phyloP scores from a whole-genome alignment of 2,329 filamentous ascomycete genomes.

The Hymenoscyphus fraxineus region DNA sequence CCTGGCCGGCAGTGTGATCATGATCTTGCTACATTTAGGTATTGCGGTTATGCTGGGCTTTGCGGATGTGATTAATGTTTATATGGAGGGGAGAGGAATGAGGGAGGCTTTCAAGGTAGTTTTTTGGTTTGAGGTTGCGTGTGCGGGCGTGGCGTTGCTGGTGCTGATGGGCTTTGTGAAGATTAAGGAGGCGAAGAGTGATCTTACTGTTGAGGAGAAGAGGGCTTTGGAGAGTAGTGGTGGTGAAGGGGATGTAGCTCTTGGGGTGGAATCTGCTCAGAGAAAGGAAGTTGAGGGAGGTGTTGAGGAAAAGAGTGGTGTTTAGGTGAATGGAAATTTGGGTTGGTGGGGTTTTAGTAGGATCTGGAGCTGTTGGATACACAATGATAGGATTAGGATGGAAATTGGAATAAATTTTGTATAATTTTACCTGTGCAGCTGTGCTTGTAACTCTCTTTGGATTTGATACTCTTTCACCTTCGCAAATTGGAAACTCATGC shows the following conservation, averaged over 20 bases:
- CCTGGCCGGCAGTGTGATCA: slow-evolving; percentile 67
- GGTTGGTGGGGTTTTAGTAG: neutral
- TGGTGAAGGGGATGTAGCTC: neutral
- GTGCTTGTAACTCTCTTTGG: too few relatives aligned
- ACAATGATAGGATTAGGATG: too few relatives aligned
- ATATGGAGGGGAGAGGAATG: slow-evolving; percentile 29
- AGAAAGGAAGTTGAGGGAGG: neutral
- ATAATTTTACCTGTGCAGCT: too few relatives aligned
- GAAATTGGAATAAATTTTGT: too few relatives aligned
- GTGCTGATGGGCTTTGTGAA: slow-evolving; percentile 51
- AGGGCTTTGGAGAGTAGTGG: slow-evolving; percentile 24
- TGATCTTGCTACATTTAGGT: slow-evolving; percentile 66
- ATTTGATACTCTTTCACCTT: too few relatives aligned
- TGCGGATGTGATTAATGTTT: slow-evolving; percentile 59
- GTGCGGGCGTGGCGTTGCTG: slow-evolving; percentile 47
- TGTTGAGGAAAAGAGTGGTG: neutral
- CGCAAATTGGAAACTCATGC: too few relatives aligned
- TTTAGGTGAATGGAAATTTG: neutral
- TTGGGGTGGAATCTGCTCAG: neutral
- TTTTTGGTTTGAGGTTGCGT: slow-evolving; percentile 63
- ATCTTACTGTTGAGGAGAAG: slow-evolving; percentile 55
- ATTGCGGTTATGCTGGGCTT: slow-evolving; percentile 70
- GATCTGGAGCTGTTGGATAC: too few relatives aligned
- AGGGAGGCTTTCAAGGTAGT: slow-evolving; percentile 58
- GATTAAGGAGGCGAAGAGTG: slow-evolving; percentile 52